Base-by-base conservation (phyloP, 257 asterid species). In the Fraxinus excelsior region DNA sequence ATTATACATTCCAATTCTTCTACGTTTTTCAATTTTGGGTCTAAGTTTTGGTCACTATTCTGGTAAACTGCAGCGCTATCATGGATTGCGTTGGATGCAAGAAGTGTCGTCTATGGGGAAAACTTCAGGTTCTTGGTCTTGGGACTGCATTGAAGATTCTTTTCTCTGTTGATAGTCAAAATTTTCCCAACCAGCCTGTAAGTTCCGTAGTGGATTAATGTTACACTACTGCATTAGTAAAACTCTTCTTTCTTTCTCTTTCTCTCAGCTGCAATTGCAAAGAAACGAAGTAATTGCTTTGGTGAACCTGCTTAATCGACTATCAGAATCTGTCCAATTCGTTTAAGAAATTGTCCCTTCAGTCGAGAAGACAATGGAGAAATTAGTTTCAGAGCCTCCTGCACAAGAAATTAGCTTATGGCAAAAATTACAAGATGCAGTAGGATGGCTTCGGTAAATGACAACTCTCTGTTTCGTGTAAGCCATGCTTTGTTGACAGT, bases 21-120 rank as follows among this genome's bases (percentile, higher is more conserved):
- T 65, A 31, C 53, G 77, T 70, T 44, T n/a, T 74, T 14, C 11
- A 69, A n/a, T 14, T 72, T 68, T 32, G 78, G 10, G n/a, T 56
- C 65, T 34, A 31, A 80, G 49, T 44, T 42, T 29, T 73, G 25
- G 49, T 67, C 70, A 67, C 72, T 75, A 49, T 71, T 72, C 40
- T 79, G 73, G 32, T 37, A 53, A 82, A 73, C 71, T 80, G 85
- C 90, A 94, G 98, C 53, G 93, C 94, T 73, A 77, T 94, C 82
- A 94, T 94, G 92, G 98, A 94, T 78, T 94, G 98, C 84, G 97
- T 94, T 67, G 98, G 98, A 74, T 94, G 97, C 26, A 97, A 94
- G 76, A 94, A 94, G 85, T 94, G 98, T 76, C 97, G 97, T 40
- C 93, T 94, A 44, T 92, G 98, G 98, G 97, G 97, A 40, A 94